A percentile compares a stretch with the other conserved stretches of the same genome.
Conservation (phyloP, 176 grass and related monocot species). For the Guadua angustifolia region DNA sequence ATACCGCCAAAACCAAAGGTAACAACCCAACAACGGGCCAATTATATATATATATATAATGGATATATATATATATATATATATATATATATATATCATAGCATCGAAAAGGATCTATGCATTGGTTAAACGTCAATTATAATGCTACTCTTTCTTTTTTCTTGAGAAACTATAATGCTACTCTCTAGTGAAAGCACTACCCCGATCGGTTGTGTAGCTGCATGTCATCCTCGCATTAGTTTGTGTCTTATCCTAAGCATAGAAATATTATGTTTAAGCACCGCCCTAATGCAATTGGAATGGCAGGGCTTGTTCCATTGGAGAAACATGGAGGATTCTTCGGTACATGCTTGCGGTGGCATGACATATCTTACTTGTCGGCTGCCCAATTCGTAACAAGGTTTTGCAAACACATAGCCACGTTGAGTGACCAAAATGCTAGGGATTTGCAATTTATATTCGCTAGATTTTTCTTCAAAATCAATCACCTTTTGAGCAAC, state of each 20-base stretch:
- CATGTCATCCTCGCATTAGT: slow-evolving; percentile 25
- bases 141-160: neutral
- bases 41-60: slow-evolving; percentile 1
- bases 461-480: neutral
- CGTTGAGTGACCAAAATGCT: neutral
- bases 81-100: too few relatives aligned
- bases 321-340: neutral
- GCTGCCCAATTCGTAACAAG: neutral
- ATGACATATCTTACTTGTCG: slow-evolving; percentile 1
- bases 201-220: slow-evolving; percentile 6
- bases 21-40: slow-evolving; percentile 32
- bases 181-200: slow-evolving; percentile 2
- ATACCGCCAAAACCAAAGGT: slow-evolving; percentile 37
- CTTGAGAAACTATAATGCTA: too few relatives aligned
- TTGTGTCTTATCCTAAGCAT: slow-evolving; percentile 6
- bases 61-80: too few relatives aligned
- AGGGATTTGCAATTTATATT: neutral
- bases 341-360: neutral
- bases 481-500: too few relatives aligned
- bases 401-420: neutral
- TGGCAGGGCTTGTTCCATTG: neutral
- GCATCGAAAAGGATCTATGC: too few relatives aligned
- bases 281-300: neutral
- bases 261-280: neutral
- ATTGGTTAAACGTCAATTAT: too few relatives aligned